Base-by-base conservation (phyloP, 2,329 filamentous ascomycete species). In the Diaporthe eres region DNA sequence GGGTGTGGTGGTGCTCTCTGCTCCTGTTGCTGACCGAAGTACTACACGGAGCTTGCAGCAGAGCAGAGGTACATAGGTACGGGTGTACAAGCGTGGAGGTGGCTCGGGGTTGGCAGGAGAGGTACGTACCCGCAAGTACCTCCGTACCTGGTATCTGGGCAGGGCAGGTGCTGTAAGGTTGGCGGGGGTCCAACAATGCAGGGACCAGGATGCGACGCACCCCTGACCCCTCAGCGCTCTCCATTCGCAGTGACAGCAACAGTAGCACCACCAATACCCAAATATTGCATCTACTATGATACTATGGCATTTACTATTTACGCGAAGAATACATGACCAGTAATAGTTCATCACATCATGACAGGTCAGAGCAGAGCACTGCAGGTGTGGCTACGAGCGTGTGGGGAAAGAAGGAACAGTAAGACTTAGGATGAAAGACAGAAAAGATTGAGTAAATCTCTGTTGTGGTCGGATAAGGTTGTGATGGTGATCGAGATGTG, bases 401-500 rank as follows among this genome's bases (percentile, higher is more conserved):
- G 44, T 37, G 63, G 10, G 19, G 25, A 37, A 19, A 31, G 37
- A 28, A 28, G n/a, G 31, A 37, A 49, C 44, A 37, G 44, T 2
- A 10, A 51, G 10, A 37, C 39, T 42, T 25, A 7, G 63, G 44
- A 68, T 28, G 28, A 53, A 34, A 37, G 63, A 67, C 63, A 19
- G 17, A 4, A 67, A 37, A 17, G 28, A 12, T n/a, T 49, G 61
- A 67, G 42, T 12, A 22, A 53, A 68, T 51, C 44, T 68, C 63
- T 68, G 22, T 25, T 10, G 44, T 53, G 44, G 44, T 37, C 63
- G 47, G 65, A 70, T 70, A 70, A 70, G 65, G 65, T 70, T 70
- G 65, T 70, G 65, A 70, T 70, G 47, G 34, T 70, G 65, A 70
- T 70, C 65, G 65, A 70, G 65, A 70, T 55, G 65, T 70, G 65